These are phyloP conservation scores for Mycena kentingensis DNA, from an alignment of 768 basidiomycete species.

Conservation along the genomic window DNA sequence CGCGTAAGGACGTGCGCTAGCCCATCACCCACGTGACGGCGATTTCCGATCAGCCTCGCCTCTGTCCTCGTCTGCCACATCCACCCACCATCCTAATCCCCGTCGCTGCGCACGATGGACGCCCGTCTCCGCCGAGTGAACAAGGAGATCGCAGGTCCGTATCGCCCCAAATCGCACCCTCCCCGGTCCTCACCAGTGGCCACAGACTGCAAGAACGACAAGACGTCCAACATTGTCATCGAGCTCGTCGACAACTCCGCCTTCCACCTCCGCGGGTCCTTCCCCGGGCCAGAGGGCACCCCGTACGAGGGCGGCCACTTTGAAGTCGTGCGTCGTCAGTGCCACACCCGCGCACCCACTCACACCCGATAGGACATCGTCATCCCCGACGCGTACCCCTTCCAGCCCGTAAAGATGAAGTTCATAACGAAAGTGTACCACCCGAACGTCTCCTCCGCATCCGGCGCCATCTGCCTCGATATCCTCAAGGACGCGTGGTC, in stretches of 20 bases:
- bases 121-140: constrained; percentile 88
- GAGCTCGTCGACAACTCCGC: constrained; percentile 87
- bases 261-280: constrained; percentile 89
- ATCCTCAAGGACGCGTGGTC: constrained; percentile 91
- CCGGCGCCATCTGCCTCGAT: constrained; percentile 93
- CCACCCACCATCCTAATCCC: background rate
- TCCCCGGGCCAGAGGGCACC: constrained; percentile 89
- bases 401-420: constrained; percentile 97
- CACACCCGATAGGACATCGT: constrained; percentile 71
- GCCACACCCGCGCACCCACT: constrained; percentile 3
- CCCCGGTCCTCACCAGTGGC: background rate
- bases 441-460: constrained; percentile 92
- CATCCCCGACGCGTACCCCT: constrained; percentile 89
- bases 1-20: too few relatives aligned
- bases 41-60: too few relatives aligned
- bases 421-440: constrained; percentile 97
- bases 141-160: constrained; percentile 86
- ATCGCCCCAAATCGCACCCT: background rate
- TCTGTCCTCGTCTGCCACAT: background rate
- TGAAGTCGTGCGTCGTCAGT: constrained; percentile 70
- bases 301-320: constrained; percentile 92
- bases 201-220: constrained; percentile 93
- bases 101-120: constrained; percentile 55
- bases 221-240: constrained; percentile 81
- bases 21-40: too few relatives aligned